These are phyloP conservation scores for Scenedesmus sp. DNA, from an alignment of 163 green algal genomes.

Conservation along the genomic window DNA sequence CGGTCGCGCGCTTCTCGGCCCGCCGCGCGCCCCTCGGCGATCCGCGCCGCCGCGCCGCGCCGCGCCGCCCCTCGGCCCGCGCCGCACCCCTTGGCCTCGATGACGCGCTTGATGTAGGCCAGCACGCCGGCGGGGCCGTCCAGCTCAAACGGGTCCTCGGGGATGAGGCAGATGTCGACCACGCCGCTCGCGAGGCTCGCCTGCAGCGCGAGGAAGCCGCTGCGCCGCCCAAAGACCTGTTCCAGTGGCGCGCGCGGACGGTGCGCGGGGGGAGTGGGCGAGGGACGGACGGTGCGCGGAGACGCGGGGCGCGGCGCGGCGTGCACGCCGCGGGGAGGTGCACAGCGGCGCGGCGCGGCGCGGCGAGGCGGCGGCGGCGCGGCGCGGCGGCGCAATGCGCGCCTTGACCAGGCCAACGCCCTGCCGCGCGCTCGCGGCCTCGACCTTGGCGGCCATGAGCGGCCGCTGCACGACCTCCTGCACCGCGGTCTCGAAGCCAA, in stretches of 20 bases:
- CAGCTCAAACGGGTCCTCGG: conserved; percentile 77
- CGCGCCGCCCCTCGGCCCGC: too few relatives aligned
- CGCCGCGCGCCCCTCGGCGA: too few relatives aligned
- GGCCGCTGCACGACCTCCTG: conserved; percentile 73
- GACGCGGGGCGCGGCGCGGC: too few relatives aligned
- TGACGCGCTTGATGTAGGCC: conserved; percentile 73
- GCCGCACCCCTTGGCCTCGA: too few relatives aligned
- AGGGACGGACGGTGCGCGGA: neutral
- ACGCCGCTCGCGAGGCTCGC: conserved; percentile 80
- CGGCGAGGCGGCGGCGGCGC: too few relatives aligned
- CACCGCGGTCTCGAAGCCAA: conserved; percentile 97
- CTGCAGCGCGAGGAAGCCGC: conserved; percentile 93
- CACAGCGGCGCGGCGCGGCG: too few relatives aligned
- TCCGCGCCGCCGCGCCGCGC: too few relatives aligned
- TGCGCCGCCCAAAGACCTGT: conserved; percentile 91
- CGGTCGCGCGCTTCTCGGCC: too few relatives aligned
- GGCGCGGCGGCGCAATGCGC: too few relatives aligned
- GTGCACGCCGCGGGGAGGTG: neutral
- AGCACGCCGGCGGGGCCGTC: conserved; percentile 61
- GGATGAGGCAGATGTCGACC: conserved; percentile 93
- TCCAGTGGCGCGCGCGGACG: too few relatives aligned
- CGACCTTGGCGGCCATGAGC: conserved; percentile 88
- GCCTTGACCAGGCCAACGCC: conserved; percentile 91
- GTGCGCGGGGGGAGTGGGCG: neutral
- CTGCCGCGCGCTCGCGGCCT: conserved; percentile 75